Evolutionary conservation across 2,329 filamentous ascomycete species (phyloP), one percentile per base, ranked within the genome.

Genomic region (Beauveria bassiana): DNA sequence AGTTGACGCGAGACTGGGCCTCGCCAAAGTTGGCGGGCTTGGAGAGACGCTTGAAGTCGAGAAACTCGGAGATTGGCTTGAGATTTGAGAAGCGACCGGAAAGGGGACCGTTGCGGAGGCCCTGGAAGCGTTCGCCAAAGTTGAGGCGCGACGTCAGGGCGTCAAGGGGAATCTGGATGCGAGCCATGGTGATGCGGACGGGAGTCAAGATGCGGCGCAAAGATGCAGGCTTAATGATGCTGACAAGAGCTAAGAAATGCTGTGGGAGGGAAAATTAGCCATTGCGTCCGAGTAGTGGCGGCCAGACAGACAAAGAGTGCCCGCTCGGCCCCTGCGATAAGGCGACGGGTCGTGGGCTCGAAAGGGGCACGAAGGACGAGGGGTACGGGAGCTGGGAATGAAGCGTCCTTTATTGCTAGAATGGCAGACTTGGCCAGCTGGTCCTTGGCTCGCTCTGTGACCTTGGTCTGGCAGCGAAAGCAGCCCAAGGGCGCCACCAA

Each of bases 1-100:
- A 97, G 82, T 96, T 96, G 79, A 96, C 87, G 67, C 93, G 87
- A 69, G 88, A 92, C 77, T 98, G 93, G 66, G 91, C 86, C 76
- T 97, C 93, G 67, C 80, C 80, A 70, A 98, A 97, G 79, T 96
- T 96, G 72, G 85, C 85, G 31, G 95, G 95, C 80, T 98, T 99
- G 67, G 91, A 96, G 61, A 99, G 71, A 68, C 93, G 91, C 86
- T 97, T 97, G 78, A 98, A 77, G 77, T 98, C 93, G 75, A 97
- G 83, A 78, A 99, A 99, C 78, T 99, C 95, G 74, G 88, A 87
- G 68, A 98, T 76, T 64, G 95, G 93, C 64, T 88, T 89, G 72
- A 99, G 83, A 78, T 97, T 98, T 75, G 93, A 87, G 77, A 98
- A 98, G 66, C 95, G 88, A 66, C 87, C 85, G 63, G 84, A 84